Evolutionary conservation across 2,329 filamentous ascomycete species (phyloP), one percentile per base, ranked within the genome.

Genomic region (Colletotrichum lindemuthianum): DNA sequence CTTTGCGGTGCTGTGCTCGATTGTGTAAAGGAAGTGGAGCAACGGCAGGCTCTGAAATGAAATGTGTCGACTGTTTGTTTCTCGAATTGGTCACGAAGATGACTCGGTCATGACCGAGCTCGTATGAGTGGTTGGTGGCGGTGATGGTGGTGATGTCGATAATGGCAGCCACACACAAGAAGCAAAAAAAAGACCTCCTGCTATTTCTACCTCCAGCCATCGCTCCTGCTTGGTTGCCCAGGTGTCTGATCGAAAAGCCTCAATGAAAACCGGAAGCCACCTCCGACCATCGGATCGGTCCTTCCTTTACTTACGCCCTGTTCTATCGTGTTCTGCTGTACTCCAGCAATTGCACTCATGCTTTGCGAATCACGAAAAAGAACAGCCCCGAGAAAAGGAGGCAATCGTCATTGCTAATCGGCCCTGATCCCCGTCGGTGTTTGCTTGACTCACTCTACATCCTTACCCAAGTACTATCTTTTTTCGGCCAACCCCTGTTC

Each of bases 201-300:
- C 36, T 66, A 53, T 66, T 63, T 54, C 54, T 58, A 66, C 43
- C 37, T 24, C 24, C 24, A 24, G 24, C 9, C 9, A 44, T 15
- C 24, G 47, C 55, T 32, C 52, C 34, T 54, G 58, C 43, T 24
- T 11, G n/a, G 16, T 24, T 24, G 24, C 24, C 24, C 24, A 24
- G 24, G 24, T 24, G 24, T 40, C 45, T 43, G 7, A 41, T 16
- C n/a, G 40, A 24, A n/a, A 56, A 48, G 43, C 47, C 15, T 55
- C 52, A 56, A 43, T 36, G 44, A 37, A n/a, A 41, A 36, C 34
- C 44, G 32, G 32, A 50, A 15, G 41, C 45, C 51, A 45, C 40
- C 57, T 63, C 63, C 63, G 63, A 54, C 59, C 10, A 53, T 50
- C 47, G 63, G 54, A 66, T 54, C 50, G 57, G 16, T 50, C 40